Base-by-base conservation (phyloP, 2,329 filamentous ascomycete genomes). In the Aspergillus sp. region DNA sequence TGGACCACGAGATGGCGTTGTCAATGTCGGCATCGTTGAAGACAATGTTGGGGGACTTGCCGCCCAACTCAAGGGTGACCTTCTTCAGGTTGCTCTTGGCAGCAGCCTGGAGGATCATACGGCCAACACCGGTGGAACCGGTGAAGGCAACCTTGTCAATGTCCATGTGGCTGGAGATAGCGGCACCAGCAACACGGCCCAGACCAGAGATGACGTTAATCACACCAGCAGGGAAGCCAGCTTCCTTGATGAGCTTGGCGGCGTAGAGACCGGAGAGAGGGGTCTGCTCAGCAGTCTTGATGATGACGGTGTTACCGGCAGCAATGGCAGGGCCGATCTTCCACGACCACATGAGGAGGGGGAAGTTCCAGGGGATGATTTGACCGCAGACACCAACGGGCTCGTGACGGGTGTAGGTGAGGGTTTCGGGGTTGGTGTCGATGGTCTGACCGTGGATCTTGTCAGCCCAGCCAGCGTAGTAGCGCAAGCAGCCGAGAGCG, bases 381-480 rank as follows among this genome's bases (percentile, higher is more conserved):
- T 94, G 88, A 65, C 84, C 88, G 68, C 88, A 93, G 50, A 90
- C 85, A 69, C 86, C 86, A 51, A 82, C 71, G 31, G 89, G 86
- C 77, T 95, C 88, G 57, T 83, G 81, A 64, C 79, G 77, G 57
- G 87, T 90, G 76, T 93, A 94, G 76, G 86, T 85, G 75, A 94
- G 88, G 68, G 83, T 87, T 54, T 89, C 85, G 44, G 81, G 78
- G 60, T 78, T 73, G 55, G 88, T 86, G 60, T 94, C 87, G 52
- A 93, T 82, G 50, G 89, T 88, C 77, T 90, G 89, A 69, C 89
- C 89, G 73, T 86, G 78, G 56, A 94, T 86, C 83, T 95, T 95
- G 77, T 95, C 94, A 88, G 76, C 93, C 85, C 87, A 95, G 51
- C 90, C 89, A 63, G 79, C 89, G 59, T 91, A 93, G 76, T 91